These are phyloP conservation scores for Agrocybe pediades DNA, from an alignment of 768 basidiomycete species.

Conservation along the genomic window DNA sequence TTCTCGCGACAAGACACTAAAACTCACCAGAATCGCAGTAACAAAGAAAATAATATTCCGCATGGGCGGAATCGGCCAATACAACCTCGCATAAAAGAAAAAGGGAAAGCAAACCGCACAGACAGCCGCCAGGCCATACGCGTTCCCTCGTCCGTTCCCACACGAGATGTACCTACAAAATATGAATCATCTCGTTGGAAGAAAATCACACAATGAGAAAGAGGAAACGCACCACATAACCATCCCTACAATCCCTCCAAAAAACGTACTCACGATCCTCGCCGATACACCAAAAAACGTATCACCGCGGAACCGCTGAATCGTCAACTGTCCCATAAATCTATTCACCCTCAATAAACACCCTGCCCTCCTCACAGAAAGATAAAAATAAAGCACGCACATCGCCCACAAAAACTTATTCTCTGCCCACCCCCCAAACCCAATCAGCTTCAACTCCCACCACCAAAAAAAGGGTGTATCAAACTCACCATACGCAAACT, in stretches of 20 bases:
- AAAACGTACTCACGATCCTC: slow-evolving; percentile 64
- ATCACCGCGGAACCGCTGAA: slow-evolving; percentile 74
- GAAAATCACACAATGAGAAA: not conserved
- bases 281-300: slow-evolving; percentile 67
- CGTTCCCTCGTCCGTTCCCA: slow-evolving; percentile 57
- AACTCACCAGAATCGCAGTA: slow-evolving; percentile 58
- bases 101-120: slow-evolving; percentile 72
- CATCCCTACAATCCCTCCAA: slow-evolving; percentile 63
- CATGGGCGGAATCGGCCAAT: slow-evolving; percentile 75
- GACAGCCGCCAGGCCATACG: slow-evolving; percentile 72
- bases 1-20: not conserved
- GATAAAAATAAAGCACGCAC: slow-evolving; percentile 34
- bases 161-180: slow-evolving; percentile 66
- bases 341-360: slow-evolving; percentile 30
- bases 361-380: not conserved
- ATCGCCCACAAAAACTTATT: slow-evolving; percentile 74
- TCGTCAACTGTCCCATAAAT: slow-evolving; percentile 75
- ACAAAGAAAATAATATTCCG: slow-evolving; percentile 71
- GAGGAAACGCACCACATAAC: slow-evolving; percentile 58
- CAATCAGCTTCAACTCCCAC: slow-evolving; percentile 6
- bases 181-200: not conserved
- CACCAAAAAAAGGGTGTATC: not conserved
- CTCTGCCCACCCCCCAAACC: slow-evolving; percentile 31
- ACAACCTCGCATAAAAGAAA: slow-evolving; percentile 69
- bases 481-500: slow-evolving; percentile 34